These are phyloP conservation scores for Vigna unguiculata DNA, from an alignment of 306 rosid genomes.

Conservation along the genomic window DNA sequence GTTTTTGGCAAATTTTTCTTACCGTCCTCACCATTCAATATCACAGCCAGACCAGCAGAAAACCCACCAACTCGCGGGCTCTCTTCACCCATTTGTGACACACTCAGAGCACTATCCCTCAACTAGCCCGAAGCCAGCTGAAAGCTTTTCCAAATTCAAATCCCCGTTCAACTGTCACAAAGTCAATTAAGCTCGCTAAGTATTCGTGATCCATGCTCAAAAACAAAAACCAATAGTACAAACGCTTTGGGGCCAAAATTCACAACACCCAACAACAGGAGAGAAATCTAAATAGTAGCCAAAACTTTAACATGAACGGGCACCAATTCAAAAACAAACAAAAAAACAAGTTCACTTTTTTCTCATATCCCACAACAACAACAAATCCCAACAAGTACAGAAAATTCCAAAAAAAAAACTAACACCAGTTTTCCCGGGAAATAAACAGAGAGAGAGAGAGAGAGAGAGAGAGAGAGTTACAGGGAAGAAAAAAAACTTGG, in stretches of 20 bases:
- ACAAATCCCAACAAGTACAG: slow-evolving; percentile 34
- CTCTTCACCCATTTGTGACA: slow-evolving; percentile 74
- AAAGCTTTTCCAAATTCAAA: slow-evolving; percentile 45
- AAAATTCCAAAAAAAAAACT: background rate
- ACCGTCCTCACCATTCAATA: slow-evolving; percentile 69
- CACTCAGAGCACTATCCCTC: slow-evolving; percentile 49
- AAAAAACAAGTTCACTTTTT: slow-evolving; percentile 23
- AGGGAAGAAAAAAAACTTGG: slow-evolving; percentile 22
- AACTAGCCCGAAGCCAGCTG: slow-evolving; percentile 50
- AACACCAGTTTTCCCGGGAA: slow-evolving; percentile 13
- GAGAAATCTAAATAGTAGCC: slow-evolving; percentile 12
- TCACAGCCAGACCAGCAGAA: slow-evolving; percentile 93
- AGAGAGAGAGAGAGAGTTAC: background rate
- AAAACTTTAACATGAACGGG: slow-evolving; percentile 2
- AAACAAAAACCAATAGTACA: slow-evolving; percentile 32
- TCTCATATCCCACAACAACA: slow-evolving; percentile 6
- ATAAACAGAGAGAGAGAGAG: slow-evolving; percentile 21
- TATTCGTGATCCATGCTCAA: slow-evolving; percentile 37
- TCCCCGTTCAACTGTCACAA: slow-evolving; percentile 39
- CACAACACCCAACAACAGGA: slow-evolving; percentile 13
- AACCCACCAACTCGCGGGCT: slow-evolving; percentile 78
- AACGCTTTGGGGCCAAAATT: slow-evolving; percentile 23
- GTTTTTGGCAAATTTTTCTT: slow-evolving; percentile 63
- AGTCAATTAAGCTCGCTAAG: slow-evolving; percentile 36
- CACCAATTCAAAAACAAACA: slow-evolving; percentile 13